Evolutionary conservation across 2,329 filamentous ascomycete genomes (phyloP).

Genomic region (Scorias spongiosa): DNA sequence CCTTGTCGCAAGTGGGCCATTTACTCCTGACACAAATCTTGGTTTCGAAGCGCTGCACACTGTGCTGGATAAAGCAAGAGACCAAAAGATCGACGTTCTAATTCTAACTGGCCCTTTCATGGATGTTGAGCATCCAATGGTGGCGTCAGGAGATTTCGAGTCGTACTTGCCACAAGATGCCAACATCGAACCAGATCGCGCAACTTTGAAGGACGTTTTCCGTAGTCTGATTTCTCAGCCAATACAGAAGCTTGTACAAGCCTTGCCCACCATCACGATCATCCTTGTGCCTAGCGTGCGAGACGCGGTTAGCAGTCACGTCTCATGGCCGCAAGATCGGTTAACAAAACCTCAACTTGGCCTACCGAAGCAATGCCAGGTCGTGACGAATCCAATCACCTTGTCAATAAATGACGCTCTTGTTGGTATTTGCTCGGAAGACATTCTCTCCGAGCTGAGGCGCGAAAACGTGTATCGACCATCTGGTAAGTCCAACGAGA

Average conservation of each 20-base stretch:
- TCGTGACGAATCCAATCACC: conserved; percentile 84
- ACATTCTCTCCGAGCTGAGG: conserved; percentile 61
- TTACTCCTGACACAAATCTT: conserved; percentile 82
- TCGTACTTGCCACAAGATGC: conserved; percentile 26
- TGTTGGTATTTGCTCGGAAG: conserved; percentile 68
- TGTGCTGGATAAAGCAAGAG: conserved; percentile 62
- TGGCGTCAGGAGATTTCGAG: conserved; percentile 42
- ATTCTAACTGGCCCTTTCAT: conserved; percentile 79
- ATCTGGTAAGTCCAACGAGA: conserved; percentile 53
- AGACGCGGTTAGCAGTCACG: conserved; percentile 66
- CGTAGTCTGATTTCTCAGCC: conserved; percentile 60
- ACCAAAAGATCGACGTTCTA: conserved; percentile 60
- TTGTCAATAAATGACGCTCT: conserved; percentile 77
- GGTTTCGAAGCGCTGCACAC: conserved; percentile 76
- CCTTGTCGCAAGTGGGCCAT: conserved; percentile 71
- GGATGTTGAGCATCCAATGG: conserved; percentile 76
- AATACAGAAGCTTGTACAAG: conserved; percentile 52
- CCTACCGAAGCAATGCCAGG: conserved; percentile 57
- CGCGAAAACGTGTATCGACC: conserved; percentile 49
- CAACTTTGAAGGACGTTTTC: conserved; percentile 72
- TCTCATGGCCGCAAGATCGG: conserved; percentile 70
- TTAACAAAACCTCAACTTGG: conserved; percentile 58
- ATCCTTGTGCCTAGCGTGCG: conserved; percentile 71
- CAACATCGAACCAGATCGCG: conserved; percentile 46
- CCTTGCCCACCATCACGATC: conserved; percentile 66